phyloP scores from a whole-genome alignment of 1,284 basidiomycete genomes.

The Rhizoctonia solani region DNA sequence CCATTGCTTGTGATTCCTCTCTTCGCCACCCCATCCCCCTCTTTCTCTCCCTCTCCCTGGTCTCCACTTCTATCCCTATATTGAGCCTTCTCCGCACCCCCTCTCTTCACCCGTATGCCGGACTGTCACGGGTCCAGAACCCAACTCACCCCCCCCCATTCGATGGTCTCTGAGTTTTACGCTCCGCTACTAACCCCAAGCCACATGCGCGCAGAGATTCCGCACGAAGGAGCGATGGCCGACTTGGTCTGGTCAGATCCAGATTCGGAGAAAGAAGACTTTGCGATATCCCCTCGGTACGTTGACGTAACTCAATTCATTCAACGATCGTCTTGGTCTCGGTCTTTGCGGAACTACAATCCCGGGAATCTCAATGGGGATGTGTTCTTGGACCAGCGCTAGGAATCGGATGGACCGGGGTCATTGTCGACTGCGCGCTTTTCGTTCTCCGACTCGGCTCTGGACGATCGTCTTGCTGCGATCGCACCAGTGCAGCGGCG shows the following conservation, averaged over 20 bases:
- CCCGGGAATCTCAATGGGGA: too few species aligned
- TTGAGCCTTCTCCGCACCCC: too few species aligned
- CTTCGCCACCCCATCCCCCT: background rate
- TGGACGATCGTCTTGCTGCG: background rate
- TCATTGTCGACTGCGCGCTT: background rate
- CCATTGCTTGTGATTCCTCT: background rate
- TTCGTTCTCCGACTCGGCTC: background rate
- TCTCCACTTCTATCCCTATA: too few species aligned
- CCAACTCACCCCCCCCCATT: too few species aligned
- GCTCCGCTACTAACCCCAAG: background rate
- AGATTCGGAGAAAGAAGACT: constrained; percentile 98
- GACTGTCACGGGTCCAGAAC: too few species aligned
- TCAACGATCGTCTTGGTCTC: background rate
- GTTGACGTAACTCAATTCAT: too few species aligned
- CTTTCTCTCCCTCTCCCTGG: background rate
- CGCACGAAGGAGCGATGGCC: constrained; percentile 99
- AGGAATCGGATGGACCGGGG: too few species aligned
- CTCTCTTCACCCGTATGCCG: too few species aligned
- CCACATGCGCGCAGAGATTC: constrained; percentile 72
- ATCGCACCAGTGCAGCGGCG: background rate
- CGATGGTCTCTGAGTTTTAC: too few species aligned
- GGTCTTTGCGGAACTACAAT: too few species aligned
- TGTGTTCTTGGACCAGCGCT: too few species aligned
- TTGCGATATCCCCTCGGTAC: constrained; percentile 95
- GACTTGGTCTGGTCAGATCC: constrained; percentile 99